Evolutionary conservation across 2,329 filamentous ascomycete species (phyloP), one percentile per base, ranked within the genome.

Genomic region (Boeremia exigua): DNA sequence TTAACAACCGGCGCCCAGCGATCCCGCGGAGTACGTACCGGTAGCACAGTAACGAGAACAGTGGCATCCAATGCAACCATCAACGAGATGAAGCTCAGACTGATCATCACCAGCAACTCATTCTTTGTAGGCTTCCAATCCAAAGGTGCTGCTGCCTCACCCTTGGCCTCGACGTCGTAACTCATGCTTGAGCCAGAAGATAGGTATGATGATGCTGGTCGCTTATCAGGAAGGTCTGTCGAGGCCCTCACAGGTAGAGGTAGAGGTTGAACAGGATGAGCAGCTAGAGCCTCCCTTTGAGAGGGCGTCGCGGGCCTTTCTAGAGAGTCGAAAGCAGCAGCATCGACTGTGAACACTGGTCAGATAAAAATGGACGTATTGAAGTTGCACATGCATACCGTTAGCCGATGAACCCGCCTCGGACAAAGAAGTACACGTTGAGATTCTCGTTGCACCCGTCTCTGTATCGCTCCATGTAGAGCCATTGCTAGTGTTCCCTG

Each of bases 1-100:
- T 30, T 12, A 29, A 30, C 10, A 10, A 9, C 2, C 10, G 17
- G 9, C 8, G 36, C 6, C 19, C 23, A 11, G 15, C 7, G 11
- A 10, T 9, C 23, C 12, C 17, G 2, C 17, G 38, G 2, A 4
- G 15, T 11, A 56, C 66, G 43, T 46, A 71, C 68, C 15, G 69
- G 70, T 1, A 73, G 51, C 2, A 67, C 70, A 9, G 65, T 64
- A 15, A 69, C 68, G 3, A 73, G 52, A 1, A 71, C 65, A 3
- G 69, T 71, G 10, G 67, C 62, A 47, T 73, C 70, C n/a, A 73
- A 58, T 8, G 70, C 59, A 1, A 73, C 69, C 58, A 72, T 66
- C 19, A 73, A 43, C 12, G 66, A 65, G 33, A 70, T 62, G 28
- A 71, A 61, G 8, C 62, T 60, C 12, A 73, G 58, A 38, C 67